Base-by-base conservation (phyloP, 2,329 filamentous ascomycete genomes). In the Neospermospora avenae region DNA sequence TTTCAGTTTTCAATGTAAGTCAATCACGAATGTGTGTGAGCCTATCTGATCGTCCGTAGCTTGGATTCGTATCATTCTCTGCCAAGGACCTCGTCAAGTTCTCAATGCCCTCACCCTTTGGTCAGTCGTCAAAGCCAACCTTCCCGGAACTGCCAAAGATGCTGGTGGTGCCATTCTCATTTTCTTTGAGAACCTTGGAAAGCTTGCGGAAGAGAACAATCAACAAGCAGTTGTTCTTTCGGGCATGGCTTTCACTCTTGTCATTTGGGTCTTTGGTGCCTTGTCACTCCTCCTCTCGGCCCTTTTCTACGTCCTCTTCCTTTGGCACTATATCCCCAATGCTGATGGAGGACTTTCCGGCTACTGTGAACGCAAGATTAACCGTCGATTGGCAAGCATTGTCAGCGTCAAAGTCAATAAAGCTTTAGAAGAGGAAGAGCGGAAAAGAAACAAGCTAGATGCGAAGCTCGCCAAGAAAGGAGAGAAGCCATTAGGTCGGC, bases 281-380 rank as follows among this genome's bases (percentile, higher is more conserved):
- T 72, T 98, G 1, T 86, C 84, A 45, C 80, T 98, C 54, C 77
- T 93, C n/a, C 71, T 90, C 10, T 91, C 90, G 0, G 78, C 86
- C 22, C 69, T 96, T 1, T 86, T 96, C 62, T 98, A 96, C 75
- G 75, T 96, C 39, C 84, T 91, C 69, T 99, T 96, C 74, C 81
- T 99, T 5, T 96, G 90, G 84, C 90, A 95, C 74, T 95, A 93
- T 76, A 93, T 99, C 63, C 92, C 93, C 1, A 83, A 83, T 37
- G 80, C 85, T 11, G 92, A 97, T 70, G 91, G 91, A 5, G 87
- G 89, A 7, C 80, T 99, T 31, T 85, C 85, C 4, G 86, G 87
- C 25, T 99, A 96, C 77, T 98, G 95, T 73, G 88, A 90, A 63
- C 88, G 92, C 48, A 98, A 98, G 78, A 88, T 96, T 73, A 96